Evolutionary conservation across 176 grass and related monocot species (phyloP).

Genomic region (Carex scoparia): DNA sequence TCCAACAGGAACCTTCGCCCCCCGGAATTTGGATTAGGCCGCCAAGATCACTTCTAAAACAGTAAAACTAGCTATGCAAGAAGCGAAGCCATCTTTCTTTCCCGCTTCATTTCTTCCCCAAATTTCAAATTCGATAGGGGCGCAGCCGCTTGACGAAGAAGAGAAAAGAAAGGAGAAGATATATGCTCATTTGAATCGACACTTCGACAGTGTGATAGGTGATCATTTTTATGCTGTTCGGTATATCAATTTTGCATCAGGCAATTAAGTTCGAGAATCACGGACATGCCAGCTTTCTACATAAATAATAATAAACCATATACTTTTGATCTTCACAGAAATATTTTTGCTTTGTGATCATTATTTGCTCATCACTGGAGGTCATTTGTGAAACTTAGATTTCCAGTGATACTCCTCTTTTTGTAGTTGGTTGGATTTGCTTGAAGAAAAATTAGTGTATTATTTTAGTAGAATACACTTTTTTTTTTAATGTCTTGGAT

Average conservation of each 20-base stretch:
- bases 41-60: not conserved
- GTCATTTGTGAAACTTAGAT: not conserved
- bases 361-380: not conserved
- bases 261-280: not conserved
- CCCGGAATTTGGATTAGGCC: not conserved
- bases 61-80: not conserved
- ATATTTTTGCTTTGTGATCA: not conserved
- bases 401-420: not conserved
- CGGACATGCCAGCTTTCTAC: not conserved
- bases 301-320: not conserved
- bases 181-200: not conserved
- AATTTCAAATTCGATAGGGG: constrained; percentile 22
- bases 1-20: too few relatives aligned
- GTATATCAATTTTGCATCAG: not conserved
- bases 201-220: not conserved
- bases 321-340: not conserved
- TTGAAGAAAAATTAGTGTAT: not conserved
- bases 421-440: not conserved
- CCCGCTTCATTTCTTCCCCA: not conserved
- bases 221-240: not conserved
- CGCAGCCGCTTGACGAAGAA: not conserved
- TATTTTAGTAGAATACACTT: not conserved
- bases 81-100: not conserved
- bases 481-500: not conserved
- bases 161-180: not conserved